Evolutionary conservation across 768 basidiomycete species (phyloP).

Genomic region (Floccularia luteovirens): DNA sequence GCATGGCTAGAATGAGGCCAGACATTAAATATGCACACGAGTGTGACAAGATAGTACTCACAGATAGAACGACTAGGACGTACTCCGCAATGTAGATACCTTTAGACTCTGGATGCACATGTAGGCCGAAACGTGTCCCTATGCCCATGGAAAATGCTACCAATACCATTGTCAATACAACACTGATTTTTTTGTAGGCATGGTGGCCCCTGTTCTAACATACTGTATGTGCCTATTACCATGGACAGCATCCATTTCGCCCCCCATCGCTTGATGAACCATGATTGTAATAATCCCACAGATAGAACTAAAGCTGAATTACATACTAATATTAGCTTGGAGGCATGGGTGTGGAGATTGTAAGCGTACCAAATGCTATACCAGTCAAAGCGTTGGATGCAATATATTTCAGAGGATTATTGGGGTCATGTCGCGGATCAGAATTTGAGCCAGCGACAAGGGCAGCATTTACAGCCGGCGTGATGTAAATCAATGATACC

Average conservation of each 20-base stretch:
- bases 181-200: no score
- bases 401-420: conserved; percentile 50
- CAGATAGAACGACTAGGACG: conserved; percentile 53
- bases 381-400: conserved; percentile 43
- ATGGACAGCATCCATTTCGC: conserved; percentile 55
- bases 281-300: conserved; percentile 36
- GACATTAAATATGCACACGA: background rate
- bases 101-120: conserved; percentile 42
- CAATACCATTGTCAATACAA: background rate
- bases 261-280: conserved; percentile 32
- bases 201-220: conserved; percentile 10
- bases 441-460: conserved; percentile 33
- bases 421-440: conserved; percentile 44
- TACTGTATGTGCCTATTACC: conserved; percentile 54
- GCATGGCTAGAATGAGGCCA: conserved; percentile 44
- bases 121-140: conserved; percentile 46
- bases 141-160: conserved; percentile 53
- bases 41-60: no score
- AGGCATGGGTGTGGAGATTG: background rate
- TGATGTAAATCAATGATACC: no score
- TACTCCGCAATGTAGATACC: conserved; percentile 50
- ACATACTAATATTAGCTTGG: background rate
- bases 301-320: conserved; percentile 26
- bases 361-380: conserved; percentile 37
- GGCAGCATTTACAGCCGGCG: no score